Evolutionary conservation across 352 stramenopile species (phyloP), one percentile per base, ranked within the genome.

Genomic region (Phytophthora chlamydospora): DNA sequence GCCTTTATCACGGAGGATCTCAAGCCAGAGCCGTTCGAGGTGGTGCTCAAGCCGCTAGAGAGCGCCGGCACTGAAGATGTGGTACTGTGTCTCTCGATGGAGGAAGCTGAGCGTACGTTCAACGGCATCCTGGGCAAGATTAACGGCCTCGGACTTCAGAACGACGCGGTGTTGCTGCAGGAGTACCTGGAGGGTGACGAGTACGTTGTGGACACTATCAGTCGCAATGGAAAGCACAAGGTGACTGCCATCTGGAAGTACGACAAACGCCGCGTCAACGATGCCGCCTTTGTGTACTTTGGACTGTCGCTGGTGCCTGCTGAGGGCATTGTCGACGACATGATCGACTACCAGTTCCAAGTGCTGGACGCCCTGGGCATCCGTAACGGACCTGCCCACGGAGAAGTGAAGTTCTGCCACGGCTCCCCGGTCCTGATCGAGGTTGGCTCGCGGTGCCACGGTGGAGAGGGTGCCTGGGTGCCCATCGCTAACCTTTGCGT

Each of bases 241-340:
- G 88, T 98, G 41, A 90, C 91, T 33, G 96, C 95, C 16, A 85
- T 99, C 11, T 99, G 97, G 97, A 96, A 97, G 69, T 99, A 99
- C 70, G 97, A 99, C 74, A 99, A 99, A 80, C 83, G 97, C 39
- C 80, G 86, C 8, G 89, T 97, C 35, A 98, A 99, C 68, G 71
- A 93, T 47, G 93, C 92, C 6, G 89, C 92, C 13, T 99, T 98
- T 69, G 96, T 99, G 7, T 99, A 99, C 73, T 98, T 95, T 50
- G 83, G 84, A 5, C 59, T 95, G 12, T 93, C 84, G 14, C 60
- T 93, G 52, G 80, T 92, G 11, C 83, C 86, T 29, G 83, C 81
- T 10, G 71, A 81, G 13, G 79, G 76, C 2, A 76, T 90, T 19
- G 71, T 95, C 21, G 77, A 93, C 54, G 77, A 89, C 36, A 75